A percentile compares a stretch with the other conserved stretches of the same genome.
phyloP scores from a whole-genome alignment of 768 basidiomycete species.

The Gymnopilus dilepis region DNA sequence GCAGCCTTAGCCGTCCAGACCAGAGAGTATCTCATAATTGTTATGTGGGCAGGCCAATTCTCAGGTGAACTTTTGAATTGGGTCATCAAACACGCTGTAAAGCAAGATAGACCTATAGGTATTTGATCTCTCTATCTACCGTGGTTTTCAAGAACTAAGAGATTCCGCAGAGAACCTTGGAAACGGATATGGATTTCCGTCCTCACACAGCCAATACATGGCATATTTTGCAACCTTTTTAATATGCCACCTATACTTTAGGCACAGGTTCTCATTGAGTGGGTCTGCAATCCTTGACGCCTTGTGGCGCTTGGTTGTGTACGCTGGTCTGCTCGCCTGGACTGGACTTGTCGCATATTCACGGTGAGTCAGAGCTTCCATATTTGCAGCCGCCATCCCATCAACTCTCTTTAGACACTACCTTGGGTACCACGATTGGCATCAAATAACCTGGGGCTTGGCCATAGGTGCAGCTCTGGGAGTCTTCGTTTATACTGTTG shows the following conservation, averaged over 20 bases:
- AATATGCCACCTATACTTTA: conserved; percentile 71
- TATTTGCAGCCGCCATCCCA: background rate
- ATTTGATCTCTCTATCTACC: background rate
- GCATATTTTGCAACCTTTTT: conserved; percentile 84
- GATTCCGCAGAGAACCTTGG: conserved; percentile 54
- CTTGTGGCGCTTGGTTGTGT: conserved; percentile 52
- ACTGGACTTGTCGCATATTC: conserved; percentile 77
- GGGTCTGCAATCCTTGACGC: conserved; percentile 48
- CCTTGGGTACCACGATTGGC: conserved; percentile 74
- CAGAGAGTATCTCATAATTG: conserved; percentile 78
- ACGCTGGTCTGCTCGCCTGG: conserved; percentile 59
- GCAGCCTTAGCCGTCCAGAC: conserved; percentile 75
- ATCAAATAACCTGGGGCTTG: conserved; percentile 79
- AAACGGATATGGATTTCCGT: conserved; percentile 85
- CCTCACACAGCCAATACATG: conserved; percentile 92
- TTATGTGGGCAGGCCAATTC: conserved; percentile 86
- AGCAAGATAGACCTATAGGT: conserved; percentile 74
- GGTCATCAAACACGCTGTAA: conserved; percentile 67
- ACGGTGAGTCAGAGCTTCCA: conserved; percentile 47
- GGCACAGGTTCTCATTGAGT: conserved; percentile 54
- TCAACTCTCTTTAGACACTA: conserved; percentile 50
- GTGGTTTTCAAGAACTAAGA: conserved; percentile 1
- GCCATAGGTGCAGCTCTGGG: conserved; percentile 66
- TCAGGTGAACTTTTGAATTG: conserved; percentile 73
- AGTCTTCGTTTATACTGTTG: conserved; percentile 53